Base-by-base conservation (phyloP, 352 stramenopile genomes). In the Pythium dissotocum region DNA sequence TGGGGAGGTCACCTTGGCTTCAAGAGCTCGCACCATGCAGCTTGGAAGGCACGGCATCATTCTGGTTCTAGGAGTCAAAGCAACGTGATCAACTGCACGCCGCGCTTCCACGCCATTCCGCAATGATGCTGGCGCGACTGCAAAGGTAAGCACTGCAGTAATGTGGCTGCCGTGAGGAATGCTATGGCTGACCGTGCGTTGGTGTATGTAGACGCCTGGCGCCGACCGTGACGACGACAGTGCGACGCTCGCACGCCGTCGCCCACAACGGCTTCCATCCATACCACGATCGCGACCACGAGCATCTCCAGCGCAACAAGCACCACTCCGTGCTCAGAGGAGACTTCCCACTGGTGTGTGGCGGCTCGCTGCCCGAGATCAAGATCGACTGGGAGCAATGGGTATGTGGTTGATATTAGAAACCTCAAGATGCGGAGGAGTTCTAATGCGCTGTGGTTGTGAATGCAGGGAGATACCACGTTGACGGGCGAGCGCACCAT, bases 341-440 rank as follows among this genome's bases (percentile, higher is more conserved):
- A 35, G 78, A 86, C 38, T 89, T 93, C 63, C 73, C 72, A 32
- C 72, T 93, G 1, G 77, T 82, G 32, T 73, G 76, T 12, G 84
- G 84, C 4, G 78, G 79, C 24, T 81, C 77, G 48, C 56, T 94
- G 24, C 83, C 83, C 0, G 82, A 94, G 53, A 48, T 92, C 30
- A 59, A 56, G 14, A 83, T 92, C 60, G 85, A 90, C 51, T 93
- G 84, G 86, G 86, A 94, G 65, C 82, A 93, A 58, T 94, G 86
- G 86, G 86, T 85, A 48, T 18, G 77, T 38, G 36, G 2, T 10
- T 44, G 36, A 44, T 3, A 14, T 12, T 18, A 44, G 36, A 12
- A 14, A 3, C 42, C 24, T 63, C 28, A 40, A 28, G 30, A 18
- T 5, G 5, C 4, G 18, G 48, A n/a, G n/a, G 14, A 36, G 8